These are phyloP conservation scores for Penicillium goetzii DNA, from an alignment of 495 filamentous ascomycete genomes.

Conservation along the genomic window DNA sequence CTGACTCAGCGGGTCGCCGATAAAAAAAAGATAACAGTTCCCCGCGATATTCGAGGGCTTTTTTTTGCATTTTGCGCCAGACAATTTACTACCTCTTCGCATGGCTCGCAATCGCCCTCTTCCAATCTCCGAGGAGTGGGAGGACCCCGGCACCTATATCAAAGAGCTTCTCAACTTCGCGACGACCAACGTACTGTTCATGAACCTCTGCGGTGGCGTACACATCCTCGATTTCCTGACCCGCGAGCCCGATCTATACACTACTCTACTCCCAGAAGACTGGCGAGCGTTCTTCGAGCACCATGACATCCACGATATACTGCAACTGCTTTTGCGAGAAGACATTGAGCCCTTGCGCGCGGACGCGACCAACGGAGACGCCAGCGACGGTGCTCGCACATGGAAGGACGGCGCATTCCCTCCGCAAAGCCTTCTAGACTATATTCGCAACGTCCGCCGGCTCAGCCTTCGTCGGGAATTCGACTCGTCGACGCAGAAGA, in stretches of 20 bases:
- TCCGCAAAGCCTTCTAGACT: slow-evolving; percentile 69
- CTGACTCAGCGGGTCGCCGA: slow-evolving; percentile 26
- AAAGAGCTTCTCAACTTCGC: slow-evolving; percentile 76
- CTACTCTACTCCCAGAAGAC: slow-evolving; percentile 68
- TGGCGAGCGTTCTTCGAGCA: slow-evolving; percentile 79
- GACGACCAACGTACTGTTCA: slow-evolving; percentile 75
- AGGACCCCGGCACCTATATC: slow-evolving; percentile 70
- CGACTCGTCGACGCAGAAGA: slow-evolving; percentile 26
- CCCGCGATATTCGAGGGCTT: slow-evolving; percentile 19
- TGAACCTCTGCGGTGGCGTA: slow-evolving; percentile 86
- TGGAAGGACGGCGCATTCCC: slow-evolving; percentile 61
- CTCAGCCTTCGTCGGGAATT: slow-evolving; percentile 71
- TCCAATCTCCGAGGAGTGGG: slow-evolving; percentile 61
- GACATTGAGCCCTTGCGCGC: slow-evolving; percentile 53
- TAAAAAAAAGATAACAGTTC: slow-evolving; percentile 27
- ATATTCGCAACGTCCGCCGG: slow-evolving; percentile 72
- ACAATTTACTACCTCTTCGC: slow-evolving; percentile 9
- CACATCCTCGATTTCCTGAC: slow-evolving; percentile 97
- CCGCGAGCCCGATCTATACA: slow-evolving; percentile 77
- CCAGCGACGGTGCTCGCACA: slow-evolving; percentile 13
- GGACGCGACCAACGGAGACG: slow-evolving; percentile 7
- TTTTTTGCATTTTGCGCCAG: slow-evolving; percentile 10
- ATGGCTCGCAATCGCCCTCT: slow-evolving; percentile 47
- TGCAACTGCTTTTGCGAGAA: slow-evolving; percentile 78
- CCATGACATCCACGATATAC: slow-evolving; percentile 69